Evolutionary conservation across 805 yeast genomes (phyloP).

Genomic region (Jamesozyma jinghongensis): DNA sequence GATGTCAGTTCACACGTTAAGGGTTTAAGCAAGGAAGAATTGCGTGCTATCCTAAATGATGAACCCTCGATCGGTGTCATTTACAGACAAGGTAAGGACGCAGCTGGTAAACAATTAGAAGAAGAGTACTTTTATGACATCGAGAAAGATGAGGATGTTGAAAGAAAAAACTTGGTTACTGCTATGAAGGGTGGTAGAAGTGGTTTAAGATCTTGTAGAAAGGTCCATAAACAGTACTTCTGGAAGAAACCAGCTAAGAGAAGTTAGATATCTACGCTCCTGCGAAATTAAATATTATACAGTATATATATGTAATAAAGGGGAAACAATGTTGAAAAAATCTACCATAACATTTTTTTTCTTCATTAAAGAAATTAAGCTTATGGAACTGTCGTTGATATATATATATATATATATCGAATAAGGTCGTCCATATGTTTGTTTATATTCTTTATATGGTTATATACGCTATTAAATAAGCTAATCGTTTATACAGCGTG

Average conservation of each 20-base stretch:
- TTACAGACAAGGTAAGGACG: constrained; percentile 84
- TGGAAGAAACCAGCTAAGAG: constrained; percentile 38
- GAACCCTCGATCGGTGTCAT: constrained; percentile 61
- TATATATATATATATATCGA: too few species aligned
- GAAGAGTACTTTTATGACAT: constrained; percentile 89
- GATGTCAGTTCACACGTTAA: constrained; percentile 50
- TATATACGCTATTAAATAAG: too few species aligned
- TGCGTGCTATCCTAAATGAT: constrained; percentile 38
- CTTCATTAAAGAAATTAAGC: too few species aligned
- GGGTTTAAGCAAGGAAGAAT: constrained; percentile 36
- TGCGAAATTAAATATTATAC: too few species aligned
- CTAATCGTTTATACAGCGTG: constrained; percentile 30
- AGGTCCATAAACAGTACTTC: constrained; percentile 73
- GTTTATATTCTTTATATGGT: too few species aligned
- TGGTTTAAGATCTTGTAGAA: constrained; percentile 82
- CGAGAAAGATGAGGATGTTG: constrained; percentile 66
- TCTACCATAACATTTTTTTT: too few species aligned
- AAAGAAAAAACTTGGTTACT: constrained; percentile 61
- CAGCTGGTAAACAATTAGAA: constrained; percentile 90
- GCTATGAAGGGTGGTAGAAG: constrained; percentile 70
- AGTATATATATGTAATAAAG: too few species aligned
- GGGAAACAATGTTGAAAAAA: too few species aligned
- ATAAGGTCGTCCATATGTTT: too few species aligned
- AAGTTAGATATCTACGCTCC: too few species aligned
- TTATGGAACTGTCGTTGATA: too few species aligned